Conservation (phyloP, 768 basidiomycete genomes). For the Mycena galericulata region DNA sequence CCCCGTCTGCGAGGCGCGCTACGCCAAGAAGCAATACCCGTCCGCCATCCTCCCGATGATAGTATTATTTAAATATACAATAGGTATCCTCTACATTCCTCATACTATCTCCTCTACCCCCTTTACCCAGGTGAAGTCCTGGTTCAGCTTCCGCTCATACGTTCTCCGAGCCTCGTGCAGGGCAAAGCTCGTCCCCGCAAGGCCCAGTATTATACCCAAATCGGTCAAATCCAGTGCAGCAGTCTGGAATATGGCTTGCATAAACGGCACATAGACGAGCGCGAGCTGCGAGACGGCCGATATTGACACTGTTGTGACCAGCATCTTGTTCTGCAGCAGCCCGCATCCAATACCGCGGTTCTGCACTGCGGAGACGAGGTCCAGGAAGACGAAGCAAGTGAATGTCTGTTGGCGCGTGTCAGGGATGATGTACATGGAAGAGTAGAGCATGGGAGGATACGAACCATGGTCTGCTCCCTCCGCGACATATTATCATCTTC, state of each 20-base stretch:
- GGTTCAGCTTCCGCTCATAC: constrained; percentile 77
- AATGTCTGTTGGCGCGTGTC: constrained; percentile 78
- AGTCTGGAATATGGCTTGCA: constrained; percentile 96
- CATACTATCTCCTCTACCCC: constrained; percentile 74
- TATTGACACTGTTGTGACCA: constrained; percentile 87
- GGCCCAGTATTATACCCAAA: constrained; percentile 72
- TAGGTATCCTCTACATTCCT: constrained; percentile 13
- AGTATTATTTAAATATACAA: constrained; percentile 11
- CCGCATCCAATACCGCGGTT: constrained; percentile 92
- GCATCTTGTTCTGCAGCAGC: constrained; percentile 88
- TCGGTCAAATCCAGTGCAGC: constrained; percentile 80
- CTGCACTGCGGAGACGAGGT: constrained; percentile 94
- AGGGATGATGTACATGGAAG: not conserved
- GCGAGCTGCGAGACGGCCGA: constrained; percentile 88
- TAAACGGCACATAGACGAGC: constrained; percentile 89
- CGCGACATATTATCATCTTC: constrained; percentile 86
- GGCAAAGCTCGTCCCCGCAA: constrained; percentile 73
- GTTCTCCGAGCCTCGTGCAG: constrained; percentile 84
- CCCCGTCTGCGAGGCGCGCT: no score
- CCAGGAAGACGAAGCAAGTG: constrained; percentile 96
- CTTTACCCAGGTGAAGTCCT: constrained; percentile 61
- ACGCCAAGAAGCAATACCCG: no score
- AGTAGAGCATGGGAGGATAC: constrained; percentile 44
- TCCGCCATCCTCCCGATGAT: not conserved
- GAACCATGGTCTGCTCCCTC: constrained; percentile 96